These are phyloP conservation scores for Dactylellina sp. DNA, from an alignment of 2,329 filamentous ascomycete genomes.

Conservation along the genomic window DNA sequence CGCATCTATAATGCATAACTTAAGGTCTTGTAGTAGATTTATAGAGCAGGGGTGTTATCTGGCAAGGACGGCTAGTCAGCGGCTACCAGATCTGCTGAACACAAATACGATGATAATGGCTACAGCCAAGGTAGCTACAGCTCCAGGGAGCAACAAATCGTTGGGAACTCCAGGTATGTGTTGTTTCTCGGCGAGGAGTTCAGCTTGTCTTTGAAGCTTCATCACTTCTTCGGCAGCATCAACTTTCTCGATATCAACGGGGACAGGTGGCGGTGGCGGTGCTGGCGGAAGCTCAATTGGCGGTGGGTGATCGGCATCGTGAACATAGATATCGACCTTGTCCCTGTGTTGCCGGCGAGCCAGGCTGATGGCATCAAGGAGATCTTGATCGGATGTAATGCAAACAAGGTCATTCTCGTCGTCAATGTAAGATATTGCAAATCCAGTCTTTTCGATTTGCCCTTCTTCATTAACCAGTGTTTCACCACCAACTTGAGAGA, in stretches of 20 bases:
- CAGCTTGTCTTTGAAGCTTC: slow-evolving; percentile 61
- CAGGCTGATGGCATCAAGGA: slow-evolving; percentile 87
- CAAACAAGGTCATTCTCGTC: slow-evolving; percentile 97
- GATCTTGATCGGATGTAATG: slow-evolving; percentile 93
- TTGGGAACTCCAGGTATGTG: slow-evolving; percentile 92
- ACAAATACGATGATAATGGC: slow-evolving; percentile 95
- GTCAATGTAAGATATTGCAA: slow-evolving; percentile 93
- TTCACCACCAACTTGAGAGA: slow-evolving; percentile 83
- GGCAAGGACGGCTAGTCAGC: slow-evolving; percentile 56
- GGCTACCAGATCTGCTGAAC: slow-evolving; percentile 71
- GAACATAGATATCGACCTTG: slow-evolving; percentile 97
- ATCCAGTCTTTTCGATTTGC: slow-evolving; percentile 79
- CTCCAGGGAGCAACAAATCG: slow-evolving; percentile 82
- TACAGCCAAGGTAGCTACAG: slow-evolving; percentile 92
- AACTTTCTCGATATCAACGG: slow-evolving; percentile 66
- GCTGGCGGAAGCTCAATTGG: slow-evolving; percentile 74
- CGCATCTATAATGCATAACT: slow-evolving; percentile 10
- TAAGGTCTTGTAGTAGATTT: slow-evolving; percentile 21
- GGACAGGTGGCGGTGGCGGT: slow-evolving; percentile 68
- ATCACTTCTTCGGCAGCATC: slow-evolving; percentile 61
- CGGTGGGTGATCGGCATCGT: slow-evolving; percentile 90
- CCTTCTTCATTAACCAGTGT: slow-evolving; percentile 80
- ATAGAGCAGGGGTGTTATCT: slow-evolving; percentile 31
- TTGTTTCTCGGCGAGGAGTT: slow-evolving; percentile 70
- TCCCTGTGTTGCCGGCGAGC: slow-evolving; percentile 81